Conservation (phyloP, 169 alveolate species). For the Plasmodium malariae region DNA sequence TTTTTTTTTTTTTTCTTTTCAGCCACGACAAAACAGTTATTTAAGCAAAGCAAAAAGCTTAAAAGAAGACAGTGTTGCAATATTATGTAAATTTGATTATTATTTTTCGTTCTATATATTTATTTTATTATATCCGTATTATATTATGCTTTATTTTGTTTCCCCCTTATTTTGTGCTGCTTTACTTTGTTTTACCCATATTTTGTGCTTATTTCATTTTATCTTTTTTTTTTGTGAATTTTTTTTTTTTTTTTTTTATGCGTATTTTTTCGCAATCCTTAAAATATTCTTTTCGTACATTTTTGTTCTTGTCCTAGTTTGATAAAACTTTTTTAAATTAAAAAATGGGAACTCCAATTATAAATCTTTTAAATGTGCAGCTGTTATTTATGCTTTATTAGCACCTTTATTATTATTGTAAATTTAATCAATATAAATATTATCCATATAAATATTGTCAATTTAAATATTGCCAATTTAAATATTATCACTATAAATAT, state of each 20-base stretch:
- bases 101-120: background rate
- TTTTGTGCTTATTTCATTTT: background rate
- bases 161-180: background rate
- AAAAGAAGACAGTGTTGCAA: conserved; percentile 69
- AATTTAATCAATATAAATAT: no score
- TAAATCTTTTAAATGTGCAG: no score
- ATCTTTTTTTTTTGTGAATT: background rate
- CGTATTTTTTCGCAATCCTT: no score
- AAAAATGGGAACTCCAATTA: no score
- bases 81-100: conserved; percentile 66
- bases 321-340: no score
- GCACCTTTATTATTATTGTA: no score
- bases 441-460: no score
- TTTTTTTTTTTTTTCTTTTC: conserved; percentile 2
- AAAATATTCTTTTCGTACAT: no score
- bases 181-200: background rate
- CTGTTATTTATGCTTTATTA: no score
- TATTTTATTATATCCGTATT: background rate
- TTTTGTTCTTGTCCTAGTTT: no score
- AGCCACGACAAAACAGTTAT: conserved; percentile 74
- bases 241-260: background rate
- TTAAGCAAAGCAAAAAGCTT: conserved; percentile 75
- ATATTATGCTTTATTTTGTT: conserved; percentile 9
- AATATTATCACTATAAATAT: no score
- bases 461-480: no score